These are phyloP conservation scores for Tuber brumale DNA, from an alignment of 495 filamentous ascomycete species.

Conservation along the genomic window DNA sequence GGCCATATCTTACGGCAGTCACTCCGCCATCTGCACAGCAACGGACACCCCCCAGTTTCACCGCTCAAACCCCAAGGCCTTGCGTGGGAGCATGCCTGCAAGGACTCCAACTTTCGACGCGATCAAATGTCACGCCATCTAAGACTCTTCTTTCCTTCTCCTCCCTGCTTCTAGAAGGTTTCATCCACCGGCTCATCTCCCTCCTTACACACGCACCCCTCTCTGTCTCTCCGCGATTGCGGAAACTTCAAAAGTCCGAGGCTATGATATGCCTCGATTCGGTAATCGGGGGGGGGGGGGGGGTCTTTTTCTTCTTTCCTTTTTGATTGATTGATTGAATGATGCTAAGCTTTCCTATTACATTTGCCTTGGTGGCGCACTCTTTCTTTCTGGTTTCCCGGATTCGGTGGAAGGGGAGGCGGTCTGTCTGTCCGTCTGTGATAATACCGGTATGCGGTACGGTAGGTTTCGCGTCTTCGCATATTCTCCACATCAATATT, in stretches of 20 bases:
- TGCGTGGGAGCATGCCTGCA: not conserved
- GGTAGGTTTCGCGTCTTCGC: slow-evolving; percentile 29
- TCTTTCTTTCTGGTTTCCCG: not conserved
- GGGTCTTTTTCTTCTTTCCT: not conserved
- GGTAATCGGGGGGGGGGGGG: not conserved
- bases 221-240: not conserved
- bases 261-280: not conserved
- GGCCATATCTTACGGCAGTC: too few species aligned
- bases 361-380: not conserved
- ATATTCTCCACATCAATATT: slow-evolving; percentile 21
- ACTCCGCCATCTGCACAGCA: too few species aligned
- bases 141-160: not conserved
- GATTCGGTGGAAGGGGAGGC: not conserved
- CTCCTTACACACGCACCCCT: not conserved
- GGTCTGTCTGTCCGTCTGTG: not conserved
- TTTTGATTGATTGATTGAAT: too few species aligned
- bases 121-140: not conserved
- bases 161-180: not conserved
- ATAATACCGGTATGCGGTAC: too few species aligned
- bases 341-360: not conserved
- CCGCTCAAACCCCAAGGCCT: not conserved
- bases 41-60: not conserved
- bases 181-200: not conserved
- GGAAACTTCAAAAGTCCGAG: not conserved
- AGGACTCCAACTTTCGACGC: not conserved